Percentiles rank a stretch among this genome's conserved stretches.
These are phyloP conservation scores for Mucor sp. DNA, from an alignment of 371 early-diverging fungal genomes.

Conservation along the genomic window DNA sequence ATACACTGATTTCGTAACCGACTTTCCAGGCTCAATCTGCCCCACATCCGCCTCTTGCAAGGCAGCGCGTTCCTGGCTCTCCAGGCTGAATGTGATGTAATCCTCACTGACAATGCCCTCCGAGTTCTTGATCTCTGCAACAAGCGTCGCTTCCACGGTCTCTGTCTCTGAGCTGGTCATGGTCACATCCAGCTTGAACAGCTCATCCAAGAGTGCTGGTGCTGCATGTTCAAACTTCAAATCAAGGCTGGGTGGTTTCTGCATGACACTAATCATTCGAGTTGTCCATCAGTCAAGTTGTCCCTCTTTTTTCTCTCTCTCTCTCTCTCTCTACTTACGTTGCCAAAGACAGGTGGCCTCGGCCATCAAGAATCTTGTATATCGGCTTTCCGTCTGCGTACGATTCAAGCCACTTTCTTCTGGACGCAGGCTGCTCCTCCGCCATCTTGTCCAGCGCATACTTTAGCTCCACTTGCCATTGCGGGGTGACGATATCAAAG, in stretches of 20 bases:
- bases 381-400: conserved; percentile 13
- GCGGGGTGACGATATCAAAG: conserved; percentile 42
- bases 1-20: conserved; percentile 23
- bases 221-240: conserved; percentile 55
- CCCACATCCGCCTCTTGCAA: conserved; percentile 20
- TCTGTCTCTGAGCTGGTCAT: conserved; percentile 65
- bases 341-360: conserved; percentile 55
- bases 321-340: conserved; percentile 34
- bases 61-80: conserved; percentile 4
- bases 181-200: conserved; percentile 60
- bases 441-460: conserved; percentile 40
- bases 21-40: conserved; percentile 26
- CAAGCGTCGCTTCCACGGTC: conserved; percentile 46
- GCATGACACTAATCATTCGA: conserved; percentile 51
- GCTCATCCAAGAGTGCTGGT: conserved; percentile 73
- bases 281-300: no score
- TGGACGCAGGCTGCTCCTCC: conserved; percentile 21
- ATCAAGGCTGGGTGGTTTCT: conserved; percentile 67
- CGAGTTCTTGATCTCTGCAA: conserved; percentile 52
- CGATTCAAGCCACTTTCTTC: conserved; percentile 33
- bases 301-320: no score
- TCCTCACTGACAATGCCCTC: conserved; percentile 36
- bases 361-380: conserved; percentile 54
- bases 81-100: conserved; percentile 25
- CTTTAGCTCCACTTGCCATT: conserved; percentile 46